phyloP scores from a whole-genome alignment of 1,284 basidiomycete species.

The Stygiomarasmius scandens region DNA sequence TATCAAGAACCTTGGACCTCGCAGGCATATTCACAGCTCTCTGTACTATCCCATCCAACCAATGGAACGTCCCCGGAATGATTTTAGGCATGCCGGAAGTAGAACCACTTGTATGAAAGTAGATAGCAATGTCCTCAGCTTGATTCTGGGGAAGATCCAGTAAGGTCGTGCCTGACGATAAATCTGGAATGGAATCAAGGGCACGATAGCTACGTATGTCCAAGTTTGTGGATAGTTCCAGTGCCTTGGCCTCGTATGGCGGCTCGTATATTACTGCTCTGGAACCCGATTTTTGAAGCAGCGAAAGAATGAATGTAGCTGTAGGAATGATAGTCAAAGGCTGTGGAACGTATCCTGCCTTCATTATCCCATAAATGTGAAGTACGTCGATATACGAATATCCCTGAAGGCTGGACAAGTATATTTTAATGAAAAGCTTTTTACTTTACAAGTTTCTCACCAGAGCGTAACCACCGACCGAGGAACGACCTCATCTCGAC shows the following conservation, averaged over 20 bases:
- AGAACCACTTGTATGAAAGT: conserved; percentile 71
- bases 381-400: conserved; percentile 27
- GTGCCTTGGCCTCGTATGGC: conserved; percentile 23
- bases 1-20: too few relatives aligned
- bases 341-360: conserved; percentile 33
- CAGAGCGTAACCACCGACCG: conserved; percentile 65
- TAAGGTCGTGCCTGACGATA: conserved; percentile 3
- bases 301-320: conserved; percentile 20
- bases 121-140: conserved; percentile 41
- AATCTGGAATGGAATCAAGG: conserved; percentile 1
- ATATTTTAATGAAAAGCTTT: not conserved
- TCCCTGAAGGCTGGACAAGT: conserved; percentile 28
- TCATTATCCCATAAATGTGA: conserved; percentile 25
- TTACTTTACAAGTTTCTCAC: conserved; percentile 31
- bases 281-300: conserved; percentile 18
- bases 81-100: conserved; percentile 71
- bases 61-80: conserved; percentile 60
- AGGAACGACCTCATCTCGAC: conserved; percentile 38
- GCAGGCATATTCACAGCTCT: conserved; percentile 31
- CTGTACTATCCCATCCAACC: conserved; percentile 49
- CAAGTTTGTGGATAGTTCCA: conserved; percentile 5
- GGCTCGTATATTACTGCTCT: conserved; percentile 21
- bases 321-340: conserved; percentile 25
- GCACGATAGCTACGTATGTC: conserved; percentile 15
- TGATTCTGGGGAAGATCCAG: conserved; percentile 15